Base-by-base conservation (phyloP, 768 basidiomycete genomes). In the Dentipellis sp. region DNA sequence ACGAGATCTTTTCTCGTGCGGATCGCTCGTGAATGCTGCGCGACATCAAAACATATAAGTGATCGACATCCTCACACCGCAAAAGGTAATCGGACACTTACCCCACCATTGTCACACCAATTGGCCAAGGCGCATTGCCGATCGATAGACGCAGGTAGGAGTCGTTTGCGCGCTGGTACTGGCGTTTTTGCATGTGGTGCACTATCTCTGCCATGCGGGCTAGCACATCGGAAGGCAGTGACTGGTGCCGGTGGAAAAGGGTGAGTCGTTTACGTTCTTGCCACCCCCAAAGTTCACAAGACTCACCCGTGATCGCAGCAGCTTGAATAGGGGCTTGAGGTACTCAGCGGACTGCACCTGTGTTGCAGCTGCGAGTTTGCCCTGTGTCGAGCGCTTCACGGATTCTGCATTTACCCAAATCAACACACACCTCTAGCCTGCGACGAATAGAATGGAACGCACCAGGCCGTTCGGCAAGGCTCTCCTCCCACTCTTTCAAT, bases 41-140 rank as follows among this genome's bases (percentile, higher is more conserved):
- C 22, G 21, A 58, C 35, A 50, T 29, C 35, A 50, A 23, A 14
- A 10, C 38, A 45, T 22, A n/a, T 53, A 1, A 52, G 36, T 23
- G 19, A 46, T 36, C 7, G 17, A 50, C 19, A 17, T 23, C 22
- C 19, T 46, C 29, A 14, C 14, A 36, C 16, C 48, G 38, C 12
- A 36, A 46, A 53, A n/a, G 36, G 37, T 36, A 10, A 8, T 52
- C 19, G 3, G 54, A 40, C 10, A 76, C 85, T 39, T 71, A 93
- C 92, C 93, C 94, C 74, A 98, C 97, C 89, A 95, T 95, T 58
- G 97, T 99, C 9, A 99, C 97, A 45, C 97, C 97, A 65, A 99
- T 99, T 1, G 97, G 97, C 97, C 97, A 99, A 2, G 97, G 94
- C 0, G 97, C 95, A 64, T 97, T 99, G 36, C 97, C 97, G 60